Base-by-base conservation (phyloP, 768 basidiomycete species). In the Exidia glandulosa region DNA sequence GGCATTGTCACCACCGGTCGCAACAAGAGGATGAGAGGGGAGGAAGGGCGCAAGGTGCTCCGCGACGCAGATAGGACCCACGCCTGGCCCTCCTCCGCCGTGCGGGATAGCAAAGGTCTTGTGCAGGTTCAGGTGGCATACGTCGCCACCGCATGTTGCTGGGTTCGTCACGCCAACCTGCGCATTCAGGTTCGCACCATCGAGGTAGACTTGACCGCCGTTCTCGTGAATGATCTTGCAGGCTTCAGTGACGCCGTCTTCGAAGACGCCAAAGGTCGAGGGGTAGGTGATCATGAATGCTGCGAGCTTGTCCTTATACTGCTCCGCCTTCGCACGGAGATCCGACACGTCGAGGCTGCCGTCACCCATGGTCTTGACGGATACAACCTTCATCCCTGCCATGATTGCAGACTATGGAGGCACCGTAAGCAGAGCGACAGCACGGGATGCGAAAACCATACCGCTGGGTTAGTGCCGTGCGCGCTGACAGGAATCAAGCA, bases 261-360 rank as follows among this genome's bases (percentile, higher is more conserved):
- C 96, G 67, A 98, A 98, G 23, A 98, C 95, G 66, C 96, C 96
- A 63, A 94, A 99, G 0, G 96, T 98, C 3, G 94, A 96, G 0
- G 94, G 94, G 69, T 95, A 96, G 23, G 94, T 96, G 68, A 97
- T 92, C 95, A 97, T 98, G 77, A 94, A 94, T 1, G 94, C 90
- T 10, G 96, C 95, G 47, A 99, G 79, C 58, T 88, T 85, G 63
- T 95, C 85, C 74, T 87, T 92, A 77, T 98, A 84, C 71, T 88
- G 83, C 73, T 89, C 86, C 2, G 95, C 94, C 73, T 98, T 98
- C 47, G 76, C 78, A 67, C 80, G 79, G 59, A 98, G 80, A 71
- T 99, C 96, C 45, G 74, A 80, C 19, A 98, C 76, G 69, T 99
- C 94, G 36, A 98, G 81, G 67, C 86, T 93, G 37, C 96, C 96